Base-by-base conservation (phyloP, 345 rosid genomes). In the Brassica juncea region DNA sequence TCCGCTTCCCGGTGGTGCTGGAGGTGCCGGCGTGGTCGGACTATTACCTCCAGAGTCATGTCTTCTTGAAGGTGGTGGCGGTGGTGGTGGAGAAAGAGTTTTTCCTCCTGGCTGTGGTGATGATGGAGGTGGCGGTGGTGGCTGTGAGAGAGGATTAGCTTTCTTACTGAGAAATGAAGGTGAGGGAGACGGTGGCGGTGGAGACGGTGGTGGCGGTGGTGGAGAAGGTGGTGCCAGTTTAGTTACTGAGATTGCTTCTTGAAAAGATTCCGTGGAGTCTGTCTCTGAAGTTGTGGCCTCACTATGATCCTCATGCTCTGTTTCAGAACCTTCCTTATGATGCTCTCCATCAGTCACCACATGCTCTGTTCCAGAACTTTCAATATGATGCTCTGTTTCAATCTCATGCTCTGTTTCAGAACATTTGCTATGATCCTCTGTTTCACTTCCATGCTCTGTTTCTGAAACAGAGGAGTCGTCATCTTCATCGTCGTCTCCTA, bases 1-100 rank as follows among this genome's bases (percentile, higher is more conserved):
- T 52, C 60, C 89, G 7, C 76, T 79, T 61, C 87, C 89, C 7
- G 92, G 92, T 42, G 91, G 93, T 31, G 84, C 85, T 0, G 87
- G 86, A 57, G 86, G 90, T 7, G 84, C 57, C 10, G 84, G 81
- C 70, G 75, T 87, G 8, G 79, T 74, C 15, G 59, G 19, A 34
- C 37, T 55, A 57, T 42, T 9, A 10, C 37, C 64, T 32, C 65
- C 49, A 77, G 81, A 15, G 72, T 83, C 49, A 23, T 54, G 66
- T 55, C 57, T 4, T 64, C 49, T 78, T 66, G 78, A 73, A 7
- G 49, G 80, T 49, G 87, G 82, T 3, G 86, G 75, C 0, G 86
- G 82, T 0, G 83, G 84, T 34, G 82, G 73, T 44, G 76, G 84
- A 73, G 75, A 12, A 0, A 32, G 32, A 61, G 67, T 5, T 15